Evolutionary conservation across 306 rosid species (phyloP), one percentile per base, ranked within the genome.

Genomic region (Cucurbita maxima): DNA sequence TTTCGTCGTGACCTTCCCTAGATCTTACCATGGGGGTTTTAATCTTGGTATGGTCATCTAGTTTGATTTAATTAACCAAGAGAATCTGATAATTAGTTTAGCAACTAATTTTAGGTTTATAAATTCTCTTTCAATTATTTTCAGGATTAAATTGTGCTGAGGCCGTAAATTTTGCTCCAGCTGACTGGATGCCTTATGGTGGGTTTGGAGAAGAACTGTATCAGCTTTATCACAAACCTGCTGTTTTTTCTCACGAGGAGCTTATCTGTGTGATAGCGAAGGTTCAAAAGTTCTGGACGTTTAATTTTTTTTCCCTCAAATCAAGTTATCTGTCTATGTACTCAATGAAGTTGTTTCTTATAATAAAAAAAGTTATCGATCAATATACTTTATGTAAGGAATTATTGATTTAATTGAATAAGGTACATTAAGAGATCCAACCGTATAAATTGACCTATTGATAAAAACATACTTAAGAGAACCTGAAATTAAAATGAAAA

Each of bases 141-240:
- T 76, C 84, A 93, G 98, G 98, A 78, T 85, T 90, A 79, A 93
- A 93, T 86, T 93, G 98, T 76, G 97, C 98, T 18, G 98, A 93
- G 89, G 98, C 98, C 47, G 98, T 93, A 80, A 93, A 93, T 84
- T 93, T 93, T 86, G 98, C 98, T 72, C 98, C 98, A 76, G 97
- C 98, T 56, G 98, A 93, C 79, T 93, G 98, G 98, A 86, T 93
- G 76, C 98, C 98, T 60, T 78, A 87, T 78, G 98, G 98, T 84
- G 87, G 96, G 76, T 85, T 87, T 85, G 98, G 96, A 80, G 90
- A 96, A 76, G 97, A 88, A 75, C 92, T 89, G 79, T 93, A 93
- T 85, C 87, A 86, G 84, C 87, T 76, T 76, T 93, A 86, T 80
- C 94, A 81, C 76, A 93, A 88, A 87, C 74, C 87, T 83, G 92